Evolutionary conservation across 495 filamentous ascomycete genomes (phyloP).

Genomic region (Penicillium samsonianum): DNA sequence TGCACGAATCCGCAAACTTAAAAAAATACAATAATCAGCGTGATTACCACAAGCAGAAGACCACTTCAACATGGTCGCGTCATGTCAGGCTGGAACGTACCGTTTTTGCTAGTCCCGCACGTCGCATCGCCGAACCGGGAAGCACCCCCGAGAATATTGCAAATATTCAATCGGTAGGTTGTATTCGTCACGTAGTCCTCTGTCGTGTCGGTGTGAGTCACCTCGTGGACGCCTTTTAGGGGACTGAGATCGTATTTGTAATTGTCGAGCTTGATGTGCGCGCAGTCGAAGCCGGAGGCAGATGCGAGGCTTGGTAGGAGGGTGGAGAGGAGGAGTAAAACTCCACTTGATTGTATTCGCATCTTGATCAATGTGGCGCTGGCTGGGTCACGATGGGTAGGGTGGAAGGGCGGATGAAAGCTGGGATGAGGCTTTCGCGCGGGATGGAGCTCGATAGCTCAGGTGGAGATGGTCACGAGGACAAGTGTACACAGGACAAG

Average conservation of each 20-base stretch:
- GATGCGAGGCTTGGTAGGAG: conserved; percentile 43
- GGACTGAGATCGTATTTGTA: conserved; percentile 64
- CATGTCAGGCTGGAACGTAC: conserved; percentile 24
- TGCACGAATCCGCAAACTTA: conserved; percentile 81
- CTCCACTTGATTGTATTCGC: conserved; percentile 39
- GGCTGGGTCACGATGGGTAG: conserved; percentile 5
- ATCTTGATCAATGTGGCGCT: conserved; percentile 27
- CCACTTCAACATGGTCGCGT: neutral
- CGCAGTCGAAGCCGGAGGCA: conserved; percentile 61
- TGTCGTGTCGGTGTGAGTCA: conserved; percentile 56
- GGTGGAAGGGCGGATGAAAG: conserved; percentile 1
- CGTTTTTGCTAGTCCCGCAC: conserved; percentile 57
- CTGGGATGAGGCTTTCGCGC: conserved; percentile 9
- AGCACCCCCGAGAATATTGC: conserved; percentile 59
- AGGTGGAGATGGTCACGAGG: conserved; percentile 5
- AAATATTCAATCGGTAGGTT: conserved; percentile 89
- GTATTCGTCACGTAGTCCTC: conserved; percentile 60
- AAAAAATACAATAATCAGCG: conserved; percentile 8
- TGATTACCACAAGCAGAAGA: neutral
- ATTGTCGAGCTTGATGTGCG: conserved; percentile 55
- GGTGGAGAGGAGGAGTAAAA: conserved; percentile 51
- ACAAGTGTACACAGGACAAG: neutral
- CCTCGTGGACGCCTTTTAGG: conserved; percentile 74
- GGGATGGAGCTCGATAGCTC: conserved; percentile 11
- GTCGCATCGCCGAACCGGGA: conserved; percentile 61